phyloP scores from a whole-genome alignment of 2,329 filamentous ascomycete genomes.

The Bipolaris bicolor region DNA sequence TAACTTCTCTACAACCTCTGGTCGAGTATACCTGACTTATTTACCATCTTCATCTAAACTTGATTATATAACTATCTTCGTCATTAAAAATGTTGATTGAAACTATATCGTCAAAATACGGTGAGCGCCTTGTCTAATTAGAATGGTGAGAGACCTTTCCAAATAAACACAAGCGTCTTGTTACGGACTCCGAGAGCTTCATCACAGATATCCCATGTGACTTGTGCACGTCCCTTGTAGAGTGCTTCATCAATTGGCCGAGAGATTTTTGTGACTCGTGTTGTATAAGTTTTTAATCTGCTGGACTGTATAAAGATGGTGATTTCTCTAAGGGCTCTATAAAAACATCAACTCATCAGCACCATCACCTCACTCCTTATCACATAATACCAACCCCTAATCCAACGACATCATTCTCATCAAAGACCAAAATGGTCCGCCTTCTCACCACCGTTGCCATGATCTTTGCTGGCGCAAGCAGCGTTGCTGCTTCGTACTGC shows the following conservation, averaged over 20 bases:
- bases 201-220: background rate
- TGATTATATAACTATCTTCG: too few species aligned
- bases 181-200: too few species aligned
- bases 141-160: too few species aligned
- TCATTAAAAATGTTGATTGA: too few species aligned
- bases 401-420: background rate
- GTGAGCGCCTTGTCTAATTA: too few species aligned
- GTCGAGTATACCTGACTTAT: too few species aligned
- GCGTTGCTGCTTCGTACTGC: slow-evolving; percentile 10
- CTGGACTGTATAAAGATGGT: background rate
- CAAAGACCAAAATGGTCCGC: background rate
- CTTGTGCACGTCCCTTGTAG: background rate
- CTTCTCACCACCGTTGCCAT: slow-evolving; percentile 1
- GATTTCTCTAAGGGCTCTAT: background rate
- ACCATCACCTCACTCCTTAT: background rate
- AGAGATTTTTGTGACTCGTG: background rate
- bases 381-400: background rate
- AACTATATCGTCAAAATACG: too few species aligned
- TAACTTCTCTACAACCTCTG: too few species aligned
- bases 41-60: too few species aligned
- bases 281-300: background rate
- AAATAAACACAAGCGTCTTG: too few species aligned
- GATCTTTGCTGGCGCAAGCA: slow-evolving; percentile 5
- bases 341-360: background rate
- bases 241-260: background rate